These are phyloP conservation scores for Fusarium napiforme DNA, from an alignment of 2,329 filamentous ascomycete genomes.

Conservation along the genomic window DNA sequence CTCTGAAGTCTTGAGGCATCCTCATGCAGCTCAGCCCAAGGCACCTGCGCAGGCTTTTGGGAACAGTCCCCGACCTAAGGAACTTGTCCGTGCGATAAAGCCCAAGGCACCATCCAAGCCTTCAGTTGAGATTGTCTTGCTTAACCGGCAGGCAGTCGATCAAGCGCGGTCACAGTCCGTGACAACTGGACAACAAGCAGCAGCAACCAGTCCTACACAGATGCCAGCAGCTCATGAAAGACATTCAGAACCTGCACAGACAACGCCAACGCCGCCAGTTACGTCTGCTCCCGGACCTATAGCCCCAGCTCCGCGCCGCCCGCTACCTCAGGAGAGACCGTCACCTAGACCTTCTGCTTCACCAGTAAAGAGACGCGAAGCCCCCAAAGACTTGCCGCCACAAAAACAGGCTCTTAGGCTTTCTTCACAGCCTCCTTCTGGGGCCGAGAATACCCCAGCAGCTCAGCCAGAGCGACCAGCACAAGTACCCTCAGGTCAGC, in stretches of 20 bases:
- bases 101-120: not conserved
- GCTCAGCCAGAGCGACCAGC: not conserved
- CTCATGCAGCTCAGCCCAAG: not conserved
- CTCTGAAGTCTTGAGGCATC: not conserved
- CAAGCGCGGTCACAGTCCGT: not conserved
- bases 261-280: not conserved
- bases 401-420: not conserved
- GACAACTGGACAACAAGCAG: not conserved
- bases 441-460: not conserved
- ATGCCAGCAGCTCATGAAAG: not conserved
- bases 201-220: not conserved
- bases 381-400: not conserved
- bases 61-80: not conserved
- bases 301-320: not conserved
- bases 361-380: not conserved
- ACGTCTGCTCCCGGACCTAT: not conserved
- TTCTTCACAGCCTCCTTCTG: not conserved
- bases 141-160: not conserved
- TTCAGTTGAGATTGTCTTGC: not conserved
- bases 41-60: not conserved
- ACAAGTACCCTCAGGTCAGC: not conserved
- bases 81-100: not conserved
- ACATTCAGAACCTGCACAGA: not conserved
- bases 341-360: not conserved
- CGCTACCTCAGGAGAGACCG: not conserved